Evolutionary conservation across 2,329 filamentous ascomycete species (phyloP), one percentile per base, ranked within the genome.

Genomic region (Seiridium cupressi): DNA sequence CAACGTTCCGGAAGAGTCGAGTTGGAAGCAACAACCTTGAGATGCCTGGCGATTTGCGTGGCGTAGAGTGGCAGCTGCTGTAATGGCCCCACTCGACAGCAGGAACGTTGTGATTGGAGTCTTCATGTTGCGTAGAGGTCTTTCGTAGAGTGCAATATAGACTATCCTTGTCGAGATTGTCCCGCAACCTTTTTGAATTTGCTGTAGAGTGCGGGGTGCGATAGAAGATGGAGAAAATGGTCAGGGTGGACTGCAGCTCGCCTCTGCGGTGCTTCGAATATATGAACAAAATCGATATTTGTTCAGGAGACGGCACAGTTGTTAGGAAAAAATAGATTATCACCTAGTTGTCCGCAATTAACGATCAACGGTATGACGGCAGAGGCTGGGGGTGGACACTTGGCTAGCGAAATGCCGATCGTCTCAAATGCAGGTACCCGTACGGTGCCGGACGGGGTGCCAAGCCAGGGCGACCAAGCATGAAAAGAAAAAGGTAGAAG

Each of bases 1-100:
- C 32, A 68, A 59, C 18, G 57, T 53, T 40, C 70, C 70, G 31
- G 68, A 63, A 7, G 70, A 69, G 4, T 59, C 54, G 31, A 72
- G 66, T 18, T 66, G 62, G 40, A 72, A 72, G 59, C 69, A 71
- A 56, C 69, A 72, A 32, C 63, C 51, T n/a, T 26, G 35, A 9
- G 54, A 57, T 11, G 26, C 40, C 42, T 57, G 54, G 5, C 38
- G 53, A 6, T 7, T 18, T 7, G 36, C 38, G 18, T 44, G 26
- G 9, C 49, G 49, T 5, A 40, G 18, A 13, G 9, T 10, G 10
- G 34, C 31, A n/a, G 53, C 53, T 11, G 36, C 26, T 13, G 38
- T 32, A 8, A 34, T 38, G 18, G 38, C 34, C 40, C 34, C n/a
- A 13, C 38, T 35, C n/a, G 53, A 55, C 26, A 55, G 36, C 40